phyloP scores from a whole-genome alignment of 2,329 filamentous ascomycete species.

The Pseudovirgaria hyperparasitica region DNA sequence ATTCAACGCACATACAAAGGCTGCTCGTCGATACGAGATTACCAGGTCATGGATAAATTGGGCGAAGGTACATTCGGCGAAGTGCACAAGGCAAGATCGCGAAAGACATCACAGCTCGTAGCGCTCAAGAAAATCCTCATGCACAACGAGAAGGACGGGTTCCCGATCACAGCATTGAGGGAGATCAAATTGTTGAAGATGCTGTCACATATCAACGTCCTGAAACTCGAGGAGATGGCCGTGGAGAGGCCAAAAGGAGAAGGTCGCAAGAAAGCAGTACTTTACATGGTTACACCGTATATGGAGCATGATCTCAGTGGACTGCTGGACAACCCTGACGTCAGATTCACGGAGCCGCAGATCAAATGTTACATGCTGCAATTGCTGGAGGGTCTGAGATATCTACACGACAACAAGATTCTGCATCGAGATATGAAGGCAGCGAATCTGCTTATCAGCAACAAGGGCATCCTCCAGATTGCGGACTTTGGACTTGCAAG shows the following conservation, averaged over 20 bases:
- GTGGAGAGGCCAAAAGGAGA: constrained; percentile 58
- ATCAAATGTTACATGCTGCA: constrained; percentile 98
- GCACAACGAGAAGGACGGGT: constrained; percentile 99
- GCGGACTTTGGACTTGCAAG: constrained; percentile 92
- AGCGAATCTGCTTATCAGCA: constrained; percentile 92
- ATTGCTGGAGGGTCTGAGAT: constrained; percentile 75
- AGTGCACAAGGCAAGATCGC: constrained; percentile 78
- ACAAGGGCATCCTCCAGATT: constrained; percentile 85
- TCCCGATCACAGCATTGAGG: constrained; percentile 93
- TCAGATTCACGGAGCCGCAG: constrained; percentile 75
- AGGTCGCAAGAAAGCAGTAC: constrained; percentile 54
- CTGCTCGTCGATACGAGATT: constrained; percentile 71
- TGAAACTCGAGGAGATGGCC: constrained; percentile 89
- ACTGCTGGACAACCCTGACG: constrained; percentile 84
- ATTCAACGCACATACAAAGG: constrained; percentile 58
- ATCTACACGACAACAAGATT: constrained; percentile 75
- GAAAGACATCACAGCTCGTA: constrained; percentile 60
- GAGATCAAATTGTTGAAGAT: constrained; percentile 97
- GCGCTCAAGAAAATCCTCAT: constrained; percentile 98
- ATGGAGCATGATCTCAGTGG: constrained; percentile 99
- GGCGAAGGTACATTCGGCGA: constrained; percentile 96
- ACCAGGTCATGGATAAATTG: constrained; percentile 69
- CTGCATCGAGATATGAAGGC: constrained; percentile 98
- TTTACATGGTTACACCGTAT: constrained; percentile 98
- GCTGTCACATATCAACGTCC: constrained; percentile 78